phyloP scores from a whole-genome alignment of 768 basidiomycete species.

The Gloeopeniophorella convolvens region DNA sequence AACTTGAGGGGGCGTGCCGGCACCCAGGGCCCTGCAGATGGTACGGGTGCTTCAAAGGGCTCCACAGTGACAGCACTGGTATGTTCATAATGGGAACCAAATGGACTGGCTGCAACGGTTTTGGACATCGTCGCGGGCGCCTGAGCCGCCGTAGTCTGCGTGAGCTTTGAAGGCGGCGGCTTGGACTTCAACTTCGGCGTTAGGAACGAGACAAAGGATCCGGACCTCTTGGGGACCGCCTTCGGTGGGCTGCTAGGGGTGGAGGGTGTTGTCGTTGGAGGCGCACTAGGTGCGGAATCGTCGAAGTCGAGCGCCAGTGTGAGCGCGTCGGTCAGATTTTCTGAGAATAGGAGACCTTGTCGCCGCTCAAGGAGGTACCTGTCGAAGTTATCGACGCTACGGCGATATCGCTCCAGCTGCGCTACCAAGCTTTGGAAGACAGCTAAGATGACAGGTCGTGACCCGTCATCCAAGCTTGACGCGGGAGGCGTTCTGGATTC shows the following conservation, averaged over 20 bases:
- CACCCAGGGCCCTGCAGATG: slow-evolving; percentile 59
- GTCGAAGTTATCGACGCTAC: slow-evolving; percentile 73
- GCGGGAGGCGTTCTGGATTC: slow-evolving; percentile 57
- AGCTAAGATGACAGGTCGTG: slow-evolving; percentile 73
- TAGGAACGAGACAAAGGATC: slow-evolving; percentile 68
- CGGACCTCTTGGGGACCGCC: slow-evolving; percentile 44
- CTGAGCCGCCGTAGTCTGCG: slow-evolving; percentile 28
- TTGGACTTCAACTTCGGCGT: slow-evolving; percentile 73
- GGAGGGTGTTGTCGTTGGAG: slow-evolving; percentile 26
- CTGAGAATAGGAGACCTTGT: slow-evolving; percentile 83
- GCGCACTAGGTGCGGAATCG: slow-evolving; percentile 29
- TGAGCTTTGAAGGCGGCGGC: slow-evolving; percentile 25
- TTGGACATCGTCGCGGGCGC: slow-evolving; percentile 47
- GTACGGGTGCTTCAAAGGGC: slow-evolving; percentile 56
- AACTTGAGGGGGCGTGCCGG: slow-evolving; percentile 46
- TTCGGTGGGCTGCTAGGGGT: slow-evolving; percentile 35
- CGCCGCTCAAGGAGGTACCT: slow-evolving; percentile 78
- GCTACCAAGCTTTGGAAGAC: slow-evolving; percentile 75
- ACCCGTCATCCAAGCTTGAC: slow-evolving; percentile 59
- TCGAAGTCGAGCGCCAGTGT: slow-evolving; percentile 62
- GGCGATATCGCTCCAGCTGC: slow-evolving; percentile 77
- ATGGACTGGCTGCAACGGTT: slow-evolving; percentile 62
- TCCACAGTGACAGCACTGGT: slow-evolving; percentile 68
- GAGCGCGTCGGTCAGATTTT: slow-evolving; percentile 87
- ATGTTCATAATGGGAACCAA: slow-evolving; percentile 76